These are phyloP conservation scores for Excoecaria cochinchinensis DNA, from an alignment of 345 rosid species.

Conservation along the genomic window DNA sequence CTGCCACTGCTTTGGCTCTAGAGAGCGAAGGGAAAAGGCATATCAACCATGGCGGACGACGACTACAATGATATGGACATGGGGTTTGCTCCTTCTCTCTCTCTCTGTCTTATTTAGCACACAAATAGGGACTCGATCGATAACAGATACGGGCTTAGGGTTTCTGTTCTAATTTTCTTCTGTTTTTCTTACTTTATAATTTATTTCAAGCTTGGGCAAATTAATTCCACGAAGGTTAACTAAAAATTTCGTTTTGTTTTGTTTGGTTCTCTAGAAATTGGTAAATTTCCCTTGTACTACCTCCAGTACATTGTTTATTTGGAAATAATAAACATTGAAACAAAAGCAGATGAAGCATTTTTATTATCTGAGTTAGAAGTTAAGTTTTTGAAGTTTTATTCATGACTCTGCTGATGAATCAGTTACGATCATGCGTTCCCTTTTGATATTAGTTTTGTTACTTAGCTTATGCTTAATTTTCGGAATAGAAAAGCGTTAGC, in stretches of 20 bases:
- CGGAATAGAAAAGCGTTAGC: neutral
- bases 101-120: neutral
- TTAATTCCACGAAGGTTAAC: neutral
- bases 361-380: neutral
- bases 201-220: neutral
- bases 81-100: conserved; percentile 36
- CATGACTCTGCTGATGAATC: neutral
- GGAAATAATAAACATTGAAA: neutral
- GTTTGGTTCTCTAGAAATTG: neutral
- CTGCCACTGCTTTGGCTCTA: neutral
- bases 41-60: conserved; percentile 65
- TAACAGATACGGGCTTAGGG: neutral
- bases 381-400: neutral
- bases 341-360: neutral
- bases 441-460: neutral
- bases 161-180: neutral
- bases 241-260: neutral
- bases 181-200: neutral
- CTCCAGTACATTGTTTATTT: neutral
- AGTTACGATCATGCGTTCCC: neutral
- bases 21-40: neutral
- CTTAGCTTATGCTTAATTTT: neutral
- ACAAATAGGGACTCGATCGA: neutral
- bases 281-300: too few relatives aligned
- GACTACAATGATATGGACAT: conserved; percentile 63